phyloP scores from a whole-genome alignment of 2,329 filamentous ascomycete genomes.

The Juglanconis sp. region DNA sequence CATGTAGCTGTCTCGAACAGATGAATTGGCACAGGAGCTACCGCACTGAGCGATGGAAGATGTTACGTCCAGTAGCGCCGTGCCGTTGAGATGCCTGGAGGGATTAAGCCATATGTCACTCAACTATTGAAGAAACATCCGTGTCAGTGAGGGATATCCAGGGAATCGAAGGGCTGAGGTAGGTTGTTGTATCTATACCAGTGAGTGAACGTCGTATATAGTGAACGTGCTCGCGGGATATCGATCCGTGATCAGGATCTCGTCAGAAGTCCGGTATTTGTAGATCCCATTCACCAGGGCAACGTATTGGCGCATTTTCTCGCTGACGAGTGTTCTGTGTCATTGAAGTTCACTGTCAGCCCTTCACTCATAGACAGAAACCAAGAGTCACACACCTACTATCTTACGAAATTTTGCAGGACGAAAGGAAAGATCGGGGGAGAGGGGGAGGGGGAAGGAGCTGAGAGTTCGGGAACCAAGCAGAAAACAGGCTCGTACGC shows the following conservation, averaged over 20 bases:
- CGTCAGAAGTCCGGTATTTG: slow-evolving; percentile 47
- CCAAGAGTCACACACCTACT: background rate
- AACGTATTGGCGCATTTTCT: slow-evolving; percentile 50
- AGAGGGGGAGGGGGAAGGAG: background rate
- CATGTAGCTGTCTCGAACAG: slow-evolving; percentile 42
- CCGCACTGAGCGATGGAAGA: slow-evolving; percentile 45
- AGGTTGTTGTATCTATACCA: slow-evolving; percentile 34
- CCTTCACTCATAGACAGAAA: background rate
- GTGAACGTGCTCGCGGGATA: slow-evolving; percentile 51
- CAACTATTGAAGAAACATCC: slow-evolving; percentile 31
- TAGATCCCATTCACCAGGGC: slow-evolving; percentile 48
- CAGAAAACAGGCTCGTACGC: slow-evolving; percentile 15
- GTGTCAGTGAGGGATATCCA: background rate
- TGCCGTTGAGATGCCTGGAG: slow-evolving; percentile 49
- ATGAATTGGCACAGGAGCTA: slow-evolving; percentile 30
- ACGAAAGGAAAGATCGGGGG: background rate
- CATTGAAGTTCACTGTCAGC: background rate
- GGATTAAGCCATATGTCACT: slow-evolving; percentile 55
- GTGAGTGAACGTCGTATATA: slow-evolving; percentile 49
- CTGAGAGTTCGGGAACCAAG: no score
- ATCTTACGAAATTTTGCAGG: background rate
- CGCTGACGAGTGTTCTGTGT: slow-evolving; percentile 40
- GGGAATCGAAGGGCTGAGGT: no score
- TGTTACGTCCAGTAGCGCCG: slow-evolving; percentile 48
- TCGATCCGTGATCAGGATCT: slow-evolving; percentile 36